Base-by-base conservation (phyloP, 2,329 filamentous ascomycete genomes). In the Xylariaceae sp. region DNA sequence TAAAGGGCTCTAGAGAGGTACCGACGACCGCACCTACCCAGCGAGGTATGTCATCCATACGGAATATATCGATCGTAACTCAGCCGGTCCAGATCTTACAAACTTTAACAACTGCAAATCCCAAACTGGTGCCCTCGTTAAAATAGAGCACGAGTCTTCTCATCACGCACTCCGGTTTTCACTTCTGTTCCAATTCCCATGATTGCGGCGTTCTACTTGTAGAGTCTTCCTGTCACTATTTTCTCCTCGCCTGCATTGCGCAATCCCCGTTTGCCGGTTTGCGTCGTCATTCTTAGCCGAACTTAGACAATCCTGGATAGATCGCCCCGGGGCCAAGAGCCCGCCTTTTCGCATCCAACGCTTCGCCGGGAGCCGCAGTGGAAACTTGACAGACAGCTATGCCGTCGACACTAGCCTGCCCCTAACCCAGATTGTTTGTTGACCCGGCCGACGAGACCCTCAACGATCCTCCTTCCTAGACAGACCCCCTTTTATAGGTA, bases 351-450 rank as follows among this genome's bases (percentile, higher is more conserved):
- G 59, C 51, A 34, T 23, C 52, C 18, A 59, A 18, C 56, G 39
- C 42, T 15, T 50, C 56, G 39, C 52, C 47, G 58, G 15, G 23
- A 60, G 17, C 63, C 34, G 50, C 53, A 58, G 50, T 55, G 39
- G 56, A 64, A 64, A 30, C 23, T 30, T 30, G 23, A 30, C 23
- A 62, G 55, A 60, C 62, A 62, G 68, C 67, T 71, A 72, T 72
- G 70, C 66, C 67, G 68, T 63, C 66, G 58, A 62, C 62, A 57
- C 60, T 63, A 59, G 67, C 61, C 51, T 56, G 55, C 57, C 64
- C 61, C 53, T 69, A 64, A 67, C 68, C 61, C 66, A 66, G 64
- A 64, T 61, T 61, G 58, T 62, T 59, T 62, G 62, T 53, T 64
- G 53, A 56, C 55, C 17, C 15, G 55, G 51, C 60, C 60, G 23